Evolutionary conservation across 2,329 filamentous ascomycete genomes (phyloP).

Genomic region (Sordariomycetes sp.): DNA sequence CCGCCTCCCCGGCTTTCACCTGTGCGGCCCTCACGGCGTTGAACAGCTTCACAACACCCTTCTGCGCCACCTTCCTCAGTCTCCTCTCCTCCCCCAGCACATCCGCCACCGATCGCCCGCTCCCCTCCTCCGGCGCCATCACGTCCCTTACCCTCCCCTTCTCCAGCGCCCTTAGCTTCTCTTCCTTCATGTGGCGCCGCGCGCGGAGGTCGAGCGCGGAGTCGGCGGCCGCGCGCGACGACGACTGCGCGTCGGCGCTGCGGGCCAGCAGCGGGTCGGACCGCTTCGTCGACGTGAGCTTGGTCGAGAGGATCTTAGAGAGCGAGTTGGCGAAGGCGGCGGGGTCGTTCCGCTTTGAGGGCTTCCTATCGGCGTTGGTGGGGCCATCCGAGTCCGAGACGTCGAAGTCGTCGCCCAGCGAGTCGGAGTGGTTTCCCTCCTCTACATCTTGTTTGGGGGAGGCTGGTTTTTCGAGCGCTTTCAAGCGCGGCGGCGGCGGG

Average conservation of each 20-base stretch:
- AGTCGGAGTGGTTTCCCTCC: conserved; percentile 11
- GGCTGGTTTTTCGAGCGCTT: conserved; percentile 13
- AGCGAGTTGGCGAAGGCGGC: conserved; percentile 86
- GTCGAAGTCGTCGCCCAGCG: conserved; percentile 19
- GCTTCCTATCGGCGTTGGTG: conserved; percentile 28
- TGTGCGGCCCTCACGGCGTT: conserved; percentile 91
- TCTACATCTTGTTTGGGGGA: conserved; percentile 18
- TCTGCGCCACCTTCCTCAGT: conserved; percentile 78
- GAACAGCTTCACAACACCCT: conserved; percentile 92
- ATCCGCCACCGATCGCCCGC: conserved; percentile 35
- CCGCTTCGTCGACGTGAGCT: conserved; percentile 71
- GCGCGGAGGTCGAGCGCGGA: conserved; percentile 74
- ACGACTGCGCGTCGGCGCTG: conserved; percentile 62
- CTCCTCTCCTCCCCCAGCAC: conserved; percentile 64
- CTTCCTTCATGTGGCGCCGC: conserved; percentile 64
- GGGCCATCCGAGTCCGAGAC: conserved; percentile 14
- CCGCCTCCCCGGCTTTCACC: conserved; percentile 73
- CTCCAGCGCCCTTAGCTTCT: conserved; percentile 69
- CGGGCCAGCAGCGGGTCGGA: conserved; percentile 86
- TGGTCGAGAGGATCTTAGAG: conserved; percentile 83
- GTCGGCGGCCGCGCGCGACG: conserved; percentile 63
- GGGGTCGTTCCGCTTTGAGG: conserved; percentile 85
- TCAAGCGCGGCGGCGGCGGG: neutral
- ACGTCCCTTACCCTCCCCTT: conserved; percentile 86
- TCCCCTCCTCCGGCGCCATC: conserved; percentile 25